Base-by-base conservation (phyloP, 495 filamentous ascomycete species). In the Podospora anserina region DNA sequence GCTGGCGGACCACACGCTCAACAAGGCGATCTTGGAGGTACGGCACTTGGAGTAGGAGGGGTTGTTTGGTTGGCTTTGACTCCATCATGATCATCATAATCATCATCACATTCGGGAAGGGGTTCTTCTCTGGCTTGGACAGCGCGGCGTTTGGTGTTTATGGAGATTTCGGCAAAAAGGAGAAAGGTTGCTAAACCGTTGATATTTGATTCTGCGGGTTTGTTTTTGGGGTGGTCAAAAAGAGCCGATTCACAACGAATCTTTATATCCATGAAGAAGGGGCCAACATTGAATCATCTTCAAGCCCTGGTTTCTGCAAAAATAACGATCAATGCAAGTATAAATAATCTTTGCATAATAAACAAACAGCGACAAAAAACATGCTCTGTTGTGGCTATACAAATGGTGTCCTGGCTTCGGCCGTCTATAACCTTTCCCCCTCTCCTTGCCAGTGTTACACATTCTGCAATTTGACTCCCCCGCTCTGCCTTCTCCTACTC, bases 11-110 rank as follows among this genome's bases (percentile, higher is more conserved):
- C 84, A 82, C 60, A 73, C 71, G 56, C 68, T 89, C 64, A 84
- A 84, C 68, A 78, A 75, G 66, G 81, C 79, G 0, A 81, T 89
- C 11, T 69, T 88, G 61, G 82, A 86, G 49, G 81, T 85, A 0
- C 72, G 75, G 64, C 70, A 78, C 64, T 59, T 80, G 66, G 77
- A 77, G 39, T 79, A 79, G 68, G 32, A 49, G 32, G 18, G 23
- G 27, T 30, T n/a, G 60, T 32, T 58, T 2, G n/a, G 23, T 26
- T 58, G 55, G 18, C 55, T 49, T 49, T 49, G 15, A 13, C 39
- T 49, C 5, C 4, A 11, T 49, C 39, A 11, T 13, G 6, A 13
- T 49, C 39, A 49, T 49, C 7, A 49, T 49, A 11, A 49, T 49
- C 39, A 49, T 49, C 9, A 6, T 49, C 39, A 49, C 39, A 49